Evolutionary conservation across 169 alveolate genomes (phyloP).

Genomic region (Eimeria acervulina): DNA sequence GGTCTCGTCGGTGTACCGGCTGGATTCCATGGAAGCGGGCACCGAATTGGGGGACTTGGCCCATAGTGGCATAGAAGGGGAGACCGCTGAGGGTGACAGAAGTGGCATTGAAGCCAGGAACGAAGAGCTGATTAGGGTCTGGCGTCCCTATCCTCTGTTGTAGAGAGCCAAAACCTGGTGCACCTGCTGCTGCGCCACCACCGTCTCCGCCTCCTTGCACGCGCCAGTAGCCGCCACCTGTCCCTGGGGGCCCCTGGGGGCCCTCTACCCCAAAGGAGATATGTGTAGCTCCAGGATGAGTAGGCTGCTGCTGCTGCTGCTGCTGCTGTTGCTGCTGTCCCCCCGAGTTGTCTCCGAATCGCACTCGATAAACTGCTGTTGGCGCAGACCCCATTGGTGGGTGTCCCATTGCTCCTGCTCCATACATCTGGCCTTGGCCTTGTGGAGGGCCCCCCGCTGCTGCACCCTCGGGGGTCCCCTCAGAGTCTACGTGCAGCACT

Average conservation of each 20-base stretch:
- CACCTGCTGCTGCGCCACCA: not conserved
- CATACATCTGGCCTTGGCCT: not conserved
- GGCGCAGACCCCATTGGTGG: not conserved
- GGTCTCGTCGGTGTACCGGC: not conserved
- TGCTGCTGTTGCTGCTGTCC: not conserved
- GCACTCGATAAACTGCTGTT: not conserved
- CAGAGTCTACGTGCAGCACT: not conserved
- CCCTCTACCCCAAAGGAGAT: not conserved
- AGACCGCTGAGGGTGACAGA: not conserved
- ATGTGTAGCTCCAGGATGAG: not conserved
- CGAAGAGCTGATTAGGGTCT: not conserved
- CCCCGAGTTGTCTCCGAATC: not conserved
- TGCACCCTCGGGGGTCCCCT: not conserved
- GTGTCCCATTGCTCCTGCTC: not conserved
- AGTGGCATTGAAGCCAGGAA: not conserved
- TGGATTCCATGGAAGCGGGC: conserved; percentile 28
- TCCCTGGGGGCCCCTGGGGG: not conserved
- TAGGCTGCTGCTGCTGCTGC: not conserved
- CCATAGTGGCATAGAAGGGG: not conserved
- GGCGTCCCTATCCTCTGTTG: not conserved
- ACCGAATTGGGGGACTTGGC: not conserved
- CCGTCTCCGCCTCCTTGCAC: not conserved
- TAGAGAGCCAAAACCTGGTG: not conserved
- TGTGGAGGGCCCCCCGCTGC: not conserved
- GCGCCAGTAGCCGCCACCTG: not conserved